Evolutionary conservation across 306 rosid species (phyloP).

Genomic region (Prunus mume): DNA sequence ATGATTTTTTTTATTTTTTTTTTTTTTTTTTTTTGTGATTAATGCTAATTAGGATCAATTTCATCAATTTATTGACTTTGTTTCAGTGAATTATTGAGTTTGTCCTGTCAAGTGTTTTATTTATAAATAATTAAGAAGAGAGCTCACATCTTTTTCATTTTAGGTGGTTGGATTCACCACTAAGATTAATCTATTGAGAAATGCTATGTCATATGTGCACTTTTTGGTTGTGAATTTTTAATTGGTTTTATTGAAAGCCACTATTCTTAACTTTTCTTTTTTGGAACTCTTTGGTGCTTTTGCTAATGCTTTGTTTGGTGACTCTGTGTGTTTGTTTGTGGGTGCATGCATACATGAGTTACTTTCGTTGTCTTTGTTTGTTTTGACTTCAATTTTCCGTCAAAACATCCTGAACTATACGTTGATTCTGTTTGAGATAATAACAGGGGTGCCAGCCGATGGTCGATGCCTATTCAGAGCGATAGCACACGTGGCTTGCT

Average conservation of each 20-base stretch:
- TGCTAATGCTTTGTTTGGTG: background rate
- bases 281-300: background rate
- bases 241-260: background rate
- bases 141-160: background rate
- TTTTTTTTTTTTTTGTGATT: background rate
- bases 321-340: background rate
- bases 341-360: background rate
- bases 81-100: background rate
- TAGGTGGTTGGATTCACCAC: background rate
- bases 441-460: slow-evolving; percentile 77
- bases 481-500: slow-evolving; percentile 83
- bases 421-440: background rate
- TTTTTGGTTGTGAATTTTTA: background rate
- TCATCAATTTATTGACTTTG: background rate
- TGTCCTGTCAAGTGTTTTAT: no score
- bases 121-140: background rate
- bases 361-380: background rate
- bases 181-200: background rate
- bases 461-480: slow-evolving; percentile 92
- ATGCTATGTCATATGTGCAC: background rate
- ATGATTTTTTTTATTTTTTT: no score
- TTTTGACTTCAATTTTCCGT: background rate
- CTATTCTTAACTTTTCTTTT: background rate
- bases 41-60: background rate
- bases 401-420: background rate